Conservation (phyloP, 2,329 filamentous ascomycete genomes). For the Monosporascus cannonballus region DNA sequence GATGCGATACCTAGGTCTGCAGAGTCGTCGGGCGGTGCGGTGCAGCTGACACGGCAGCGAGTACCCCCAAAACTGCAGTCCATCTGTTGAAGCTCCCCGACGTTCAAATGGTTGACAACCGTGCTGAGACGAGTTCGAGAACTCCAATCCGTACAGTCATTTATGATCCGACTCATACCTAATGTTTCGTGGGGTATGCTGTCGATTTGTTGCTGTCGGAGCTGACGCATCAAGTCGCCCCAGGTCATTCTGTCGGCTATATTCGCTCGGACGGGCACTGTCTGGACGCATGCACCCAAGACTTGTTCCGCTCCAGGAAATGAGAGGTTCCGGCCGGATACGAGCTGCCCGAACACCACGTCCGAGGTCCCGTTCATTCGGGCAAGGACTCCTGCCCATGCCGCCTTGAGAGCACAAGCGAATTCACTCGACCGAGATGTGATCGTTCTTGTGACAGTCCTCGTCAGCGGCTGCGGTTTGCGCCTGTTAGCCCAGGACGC, state of each 20-base stretch:
- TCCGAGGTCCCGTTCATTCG: neutral
- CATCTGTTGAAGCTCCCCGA: neutral
- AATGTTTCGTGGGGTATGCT: neutral
- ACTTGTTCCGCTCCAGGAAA: neutral
- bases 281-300: neutral
- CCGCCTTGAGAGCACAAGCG: neutral
- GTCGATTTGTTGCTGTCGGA: neutral
- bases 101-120: neutral
- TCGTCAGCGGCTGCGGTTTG: neutral
- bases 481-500: neutral
- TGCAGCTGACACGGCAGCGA: neutral
- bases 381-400: neutral
- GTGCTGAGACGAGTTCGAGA: neutral
- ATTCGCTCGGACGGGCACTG: neutral
- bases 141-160: neutral
- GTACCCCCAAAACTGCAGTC: neutral
- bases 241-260: neutral
- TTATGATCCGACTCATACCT: neutral
- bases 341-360: neutral
- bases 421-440: neutral
- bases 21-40: neutral
- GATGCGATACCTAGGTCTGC: neutral
- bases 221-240: neutral
- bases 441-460: neutral
- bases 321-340: neutral